Evolutionary conservation across 768 basidiomycete species (phyloP), one percentile per base, ranked within the genome.

Genomic region (Russula abietina): DNA sequence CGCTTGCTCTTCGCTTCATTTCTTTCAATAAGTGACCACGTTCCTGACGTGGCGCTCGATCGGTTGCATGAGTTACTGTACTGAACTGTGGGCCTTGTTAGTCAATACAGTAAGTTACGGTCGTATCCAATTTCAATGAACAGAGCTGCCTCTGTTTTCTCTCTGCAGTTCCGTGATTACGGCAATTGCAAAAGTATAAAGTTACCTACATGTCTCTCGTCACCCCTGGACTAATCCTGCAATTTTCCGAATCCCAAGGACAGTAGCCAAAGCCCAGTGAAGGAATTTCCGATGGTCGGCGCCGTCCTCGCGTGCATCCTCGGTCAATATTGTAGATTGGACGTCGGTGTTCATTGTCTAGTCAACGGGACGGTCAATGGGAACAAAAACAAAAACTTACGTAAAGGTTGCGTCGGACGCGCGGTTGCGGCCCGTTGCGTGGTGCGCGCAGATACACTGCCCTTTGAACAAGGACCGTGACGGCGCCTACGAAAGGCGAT

Each of bases 1-100:
- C 36, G 36, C 28, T 30, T 30, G 30, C 30, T 30, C 30, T 30
- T 30, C 45, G 30, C 43, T 26, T 41, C 39, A 14, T 26, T 38
- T n/a, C 46, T 1, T 24, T 49, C 46, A 38, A 38, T 14, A 9
- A 11, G 26, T 49, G 55, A 33, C 33, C 26, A n/a, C 48, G 58
- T 59, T 39, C 50, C 58, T 52, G 39, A 16, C 6, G 28, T 51
- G 26, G 50, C 30, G 55, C 33, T n/a, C 55, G 39, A 45, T 56
- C 55, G 28, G 19, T 32, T 41, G 39, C 22, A 33, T 38, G 57
- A 12, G 45, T 45, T 57, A 48, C 56, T 9, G 16, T n/a, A 32
- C 24, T 26, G 19, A 10, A 9, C 9, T 7, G 3, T 22, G 3
- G n/a, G 22, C n/a, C 45, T 46, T 46, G 45, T 22, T 11, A 7